Evolutionary conservation across 768 basidiomycete genomes (phyloP).

Genomic region (Pisolithus albus): DNA sequence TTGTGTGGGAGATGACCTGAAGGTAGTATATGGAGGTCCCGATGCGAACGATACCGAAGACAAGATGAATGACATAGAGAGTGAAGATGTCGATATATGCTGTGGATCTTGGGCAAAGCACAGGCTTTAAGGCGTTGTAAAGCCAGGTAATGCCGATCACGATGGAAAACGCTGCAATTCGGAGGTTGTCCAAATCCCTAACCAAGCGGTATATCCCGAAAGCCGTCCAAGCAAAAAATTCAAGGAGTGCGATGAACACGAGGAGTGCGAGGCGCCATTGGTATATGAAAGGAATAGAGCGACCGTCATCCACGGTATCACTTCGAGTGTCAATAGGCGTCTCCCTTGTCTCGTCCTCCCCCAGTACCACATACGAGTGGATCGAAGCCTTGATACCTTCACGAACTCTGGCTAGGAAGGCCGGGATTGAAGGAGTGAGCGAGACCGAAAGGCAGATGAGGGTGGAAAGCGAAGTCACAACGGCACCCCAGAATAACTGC

Average conservation of each 20-base stretch:
- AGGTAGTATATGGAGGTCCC: constrained; percentile 9
- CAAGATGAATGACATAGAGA: constrained; percentile 13
- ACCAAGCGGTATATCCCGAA: constrained; percentile 9
- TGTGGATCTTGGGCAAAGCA: constrained; percentile 10
- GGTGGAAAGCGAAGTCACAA: background rate
- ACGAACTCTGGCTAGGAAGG: background rate
- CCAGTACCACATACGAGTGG: background rate
- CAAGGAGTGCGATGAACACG: constrained; percentile 9
- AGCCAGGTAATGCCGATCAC: constrained; percentile 18
- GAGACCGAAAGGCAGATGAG: background rate
- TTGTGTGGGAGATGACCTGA: background rate
- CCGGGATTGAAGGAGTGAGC: background rate
- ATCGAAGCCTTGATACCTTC: background rate
- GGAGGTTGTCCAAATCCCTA: background rate
- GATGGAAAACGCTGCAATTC: constrained; percentile 3
- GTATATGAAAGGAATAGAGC: background rate
- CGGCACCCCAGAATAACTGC: constrained; percentile 38
- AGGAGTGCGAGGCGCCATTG: constrained; percentile 12
- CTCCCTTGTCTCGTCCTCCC: constrained; percentile 1
- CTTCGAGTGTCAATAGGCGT: background rate
- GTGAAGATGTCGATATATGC: constrained; percentile 16
- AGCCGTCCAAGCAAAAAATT: constrained; percentile 13
- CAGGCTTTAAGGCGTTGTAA: constrained; percentile 12
- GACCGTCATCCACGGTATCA: background rate
- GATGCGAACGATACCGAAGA: constrained; percentile 8